Percentiles rank a stretch among this genome's conserved stretches.
Evolutionary conservation across 164 flowering plant genomes (phyloP).

Genomic region (Tetracentron sinense): DNA sequence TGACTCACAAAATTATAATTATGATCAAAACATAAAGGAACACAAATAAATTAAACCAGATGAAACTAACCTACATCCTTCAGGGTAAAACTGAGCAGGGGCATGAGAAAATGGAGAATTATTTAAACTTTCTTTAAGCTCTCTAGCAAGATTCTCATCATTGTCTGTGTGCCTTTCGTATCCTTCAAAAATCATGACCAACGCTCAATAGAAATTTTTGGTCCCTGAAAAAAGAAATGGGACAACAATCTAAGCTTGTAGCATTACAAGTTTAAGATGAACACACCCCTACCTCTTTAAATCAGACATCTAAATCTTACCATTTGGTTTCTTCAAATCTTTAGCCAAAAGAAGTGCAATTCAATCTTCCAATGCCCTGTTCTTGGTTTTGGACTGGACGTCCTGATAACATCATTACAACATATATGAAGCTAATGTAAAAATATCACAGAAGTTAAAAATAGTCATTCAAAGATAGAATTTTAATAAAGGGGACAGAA

Average conservation of each 20-base stretch:
- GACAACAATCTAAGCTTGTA: too few relatives aligned
- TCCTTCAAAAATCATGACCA: slow-evolving; percentile 38
- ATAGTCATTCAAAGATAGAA: too few relatives aligned
- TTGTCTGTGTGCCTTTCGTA: slow-evolving; percentile 33
- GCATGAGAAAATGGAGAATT: slow-evolving; percentile 43
- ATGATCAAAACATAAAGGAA: background rate
- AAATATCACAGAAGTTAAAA: too few relatives aligned
- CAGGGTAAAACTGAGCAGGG: slow-evolving; percentile 35
- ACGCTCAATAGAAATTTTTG: background rate
- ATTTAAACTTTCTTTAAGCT: slow-evolving; percentile 37
- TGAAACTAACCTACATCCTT: slow-evolving; percentile 41
- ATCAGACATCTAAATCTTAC: background rate
- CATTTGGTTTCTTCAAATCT: background rate
- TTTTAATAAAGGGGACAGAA: too few relatives aligned
- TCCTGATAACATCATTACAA: slow-evolving; percentile 29
- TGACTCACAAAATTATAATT: slow-evolving; percentile 1
- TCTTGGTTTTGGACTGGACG: slow-evolving; percentile 43
- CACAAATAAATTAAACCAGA: background rate
- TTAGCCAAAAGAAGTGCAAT: background rate
- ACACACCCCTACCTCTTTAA: too few relatives aligned
- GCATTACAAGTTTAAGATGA: too few relatives aligned
- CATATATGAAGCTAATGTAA: background rate
- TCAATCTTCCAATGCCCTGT: slow-evolving; percentile 52
- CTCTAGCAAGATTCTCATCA: slow-evolving; percentile 48
- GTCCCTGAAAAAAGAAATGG: too few relatives aligned